Percentiles rank a stretch among this genome's conserved stretches.
Conservation (phyloP, 495 filamentous ascomycete species). For the Entonaema liquescens region DNA sequence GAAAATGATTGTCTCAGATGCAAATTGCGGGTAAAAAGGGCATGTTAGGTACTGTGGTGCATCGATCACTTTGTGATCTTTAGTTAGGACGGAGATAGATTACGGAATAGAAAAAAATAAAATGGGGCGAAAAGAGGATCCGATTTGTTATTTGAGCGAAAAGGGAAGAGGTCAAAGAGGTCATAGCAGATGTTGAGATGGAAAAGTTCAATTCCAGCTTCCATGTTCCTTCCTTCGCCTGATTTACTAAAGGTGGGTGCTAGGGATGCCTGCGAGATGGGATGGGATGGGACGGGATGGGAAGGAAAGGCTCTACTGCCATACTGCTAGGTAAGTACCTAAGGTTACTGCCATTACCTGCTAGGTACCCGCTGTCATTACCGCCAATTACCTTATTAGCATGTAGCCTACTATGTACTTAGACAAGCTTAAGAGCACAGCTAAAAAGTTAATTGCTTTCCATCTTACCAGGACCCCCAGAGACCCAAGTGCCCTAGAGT, state of each 20-base stretch:
- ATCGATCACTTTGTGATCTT: not conserved
- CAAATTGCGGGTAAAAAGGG: slow-evolving; percentile 16
- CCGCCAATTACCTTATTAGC: not conserved
- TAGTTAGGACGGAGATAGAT: not conserved
- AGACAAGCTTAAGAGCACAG: not conserved
- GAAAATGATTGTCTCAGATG: slow-evolving; percentile 35
- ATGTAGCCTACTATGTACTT: too few species aligned
- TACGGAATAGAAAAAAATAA: not conserved
- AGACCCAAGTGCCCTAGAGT: not conserved
- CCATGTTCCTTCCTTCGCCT: slow-evolving; percentile 24
- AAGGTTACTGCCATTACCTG: not conserved
- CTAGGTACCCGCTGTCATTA: not conserved
- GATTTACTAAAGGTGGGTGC: slow-evolving; percentile 9
- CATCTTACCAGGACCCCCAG: not conserved
- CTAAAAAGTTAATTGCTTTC: not conserved
- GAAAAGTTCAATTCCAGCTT: slow-evolving; percentile 5
- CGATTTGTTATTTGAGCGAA: not conserved
- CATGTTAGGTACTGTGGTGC: not conserved
- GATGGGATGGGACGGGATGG: too few species aligned
- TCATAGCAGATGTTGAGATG: not conserved
- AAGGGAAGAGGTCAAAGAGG: not conserved
- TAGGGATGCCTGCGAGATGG: slow-evolving; percentile 9
- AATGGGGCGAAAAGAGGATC: not conserved
- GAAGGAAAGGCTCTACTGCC: slow-evolving; percentile 8
- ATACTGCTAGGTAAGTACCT: not conserved